Evolutionary conservation across 257 asterid species (phyloP).

Genomic region (Solanum pennellii): DNA sequence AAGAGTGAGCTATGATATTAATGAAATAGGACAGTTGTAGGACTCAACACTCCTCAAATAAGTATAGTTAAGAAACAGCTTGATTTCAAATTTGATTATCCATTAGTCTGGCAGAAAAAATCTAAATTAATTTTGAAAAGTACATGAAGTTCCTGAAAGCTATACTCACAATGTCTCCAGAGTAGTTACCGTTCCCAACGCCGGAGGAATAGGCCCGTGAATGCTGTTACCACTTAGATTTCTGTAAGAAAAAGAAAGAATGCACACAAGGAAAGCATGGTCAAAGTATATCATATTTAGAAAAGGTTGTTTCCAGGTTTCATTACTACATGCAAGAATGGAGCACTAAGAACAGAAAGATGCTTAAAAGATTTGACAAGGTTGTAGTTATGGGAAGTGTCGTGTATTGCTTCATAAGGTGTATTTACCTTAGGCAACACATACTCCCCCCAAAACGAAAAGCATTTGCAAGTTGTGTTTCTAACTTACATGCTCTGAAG

Average conservation of each 20-base stretch:
- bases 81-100: neutral
- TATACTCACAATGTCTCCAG: slow-evolving; percentile 65
- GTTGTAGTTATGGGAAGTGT: neutral
- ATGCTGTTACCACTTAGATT: slow-evolving; percentile 89
- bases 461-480: neutral
- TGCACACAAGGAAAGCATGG: neutral
- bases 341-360: neutral
- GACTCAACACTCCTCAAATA: neutral
- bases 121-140: neutral
- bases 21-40: neutral
- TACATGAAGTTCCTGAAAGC: neutral
- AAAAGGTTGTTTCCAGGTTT: neutral
- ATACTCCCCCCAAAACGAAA: neutral
- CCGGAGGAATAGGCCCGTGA: slow-evolving; percentile 66
- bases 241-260: slow-evolving; percentile 31
- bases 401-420: neutral
- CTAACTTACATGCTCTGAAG: slow-evolving; percentile 92
- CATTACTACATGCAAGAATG: neutral
- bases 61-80: neutral
- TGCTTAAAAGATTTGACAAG: neutral
- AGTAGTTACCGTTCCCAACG: slow-evolving; percentile 57
- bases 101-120: neutral
- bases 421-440: neutral
- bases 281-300: neutral
- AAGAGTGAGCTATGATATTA: neutral